Conservation (phyloP, 768 basidiomycete species). For the Dioszegia hungarica region DNA sequence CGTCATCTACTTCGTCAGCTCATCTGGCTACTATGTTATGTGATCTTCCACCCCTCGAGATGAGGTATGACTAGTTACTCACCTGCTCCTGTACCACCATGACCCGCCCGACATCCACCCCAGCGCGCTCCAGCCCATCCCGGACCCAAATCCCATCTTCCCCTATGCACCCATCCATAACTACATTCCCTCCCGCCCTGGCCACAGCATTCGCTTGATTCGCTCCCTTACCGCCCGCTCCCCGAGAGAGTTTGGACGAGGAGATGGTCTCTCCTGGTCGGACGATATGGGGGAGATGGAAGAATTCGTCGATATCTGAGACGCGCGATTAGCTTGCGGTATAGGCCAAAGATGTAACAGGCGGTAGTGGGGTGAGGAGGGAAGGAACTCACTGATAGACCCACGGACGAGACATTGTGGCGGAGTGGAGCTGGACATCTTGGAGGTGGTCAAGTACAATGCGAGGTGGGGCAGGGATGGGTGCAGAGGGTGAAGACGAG, state of each 20-base stretch:
- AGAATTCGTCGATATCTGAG: conserved; percentile 49
- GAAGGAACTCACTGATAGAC: conserved; percentile 43
- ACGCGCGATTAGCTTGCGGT: background rate
- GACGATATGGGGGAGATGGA: conserved; percentile 42
- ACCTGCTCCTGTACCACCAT: conserved; percentile 31
- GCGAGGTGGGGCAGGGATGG: no score
- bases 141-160: conserved; percentile 43
- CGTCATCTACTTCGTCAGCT: conserved; percentile 36
- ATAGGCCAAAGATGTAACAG: no score
- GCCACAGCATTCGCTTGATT: conserved; percentile 52
- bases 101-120: conserved; percentile 38
- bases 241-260: conserved; percentile 40
- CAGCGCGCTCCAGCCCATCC: conserved; percentile 34
- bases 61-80: no score
- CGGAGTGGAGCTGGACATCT: background rate
- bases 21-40: background rate
- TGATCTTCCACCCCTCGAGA: no score
- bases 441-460: background rate
- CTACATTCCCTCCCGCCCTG: conserved; percentile 39
- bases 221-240: conserved; percentile 53
- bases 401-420: conserved; percentile 43
- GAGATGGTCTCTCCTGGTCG: conserved; percentile 51
- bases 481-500: no score
- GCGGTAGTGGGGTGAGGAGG: no score
- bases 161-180: conserved; percentile 47